A percentile compares a stretch with the other conserved stretches of the same genome.
phyloP scores from a whole-genome alignment of 1,284 basidiomycete species.

The Grifola frondosa region DNA sequence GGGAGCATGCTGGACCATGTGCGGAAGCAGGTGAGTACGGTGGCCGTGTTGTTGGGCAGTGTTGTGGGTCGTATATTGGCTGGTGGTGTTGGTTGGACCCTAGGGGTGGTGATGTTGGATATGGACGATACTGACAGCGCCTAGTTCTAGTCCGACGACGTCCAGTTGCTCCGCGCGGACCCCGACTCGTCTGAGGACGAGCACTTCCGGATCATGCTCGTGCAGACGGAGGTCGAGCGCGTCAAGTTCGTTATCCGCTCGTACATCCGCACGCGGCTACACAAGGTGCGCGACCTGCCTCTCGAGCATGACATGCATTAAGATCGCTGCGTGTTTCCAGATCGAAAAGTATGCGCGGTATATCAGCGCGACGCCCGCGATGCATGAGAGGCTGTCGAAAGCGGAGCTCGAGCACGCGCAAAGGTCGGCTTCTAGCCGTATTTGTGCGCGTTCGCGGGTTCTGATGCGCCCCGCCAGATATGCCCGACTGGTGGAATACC shows the following conservation, averaged over 20 bases:
- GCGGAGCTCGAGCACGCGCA: constrained; percentile 79
- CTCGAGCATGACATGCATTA: background rate
- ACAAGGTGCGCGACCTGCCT: constrained; percentile 76
- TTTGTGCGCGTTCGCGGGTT: background rate
- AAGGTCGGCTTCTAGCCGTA: constrained; percentile 42
- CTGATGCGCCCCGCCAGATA: constrained; percentile 50
- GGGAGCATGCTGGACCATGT: constrained; percentile 77
- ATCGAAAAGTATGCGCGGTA: constrained; percentile 84
- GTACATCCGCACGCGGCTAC: constrained; percentile 82
- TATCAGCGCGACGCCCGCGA: constrained; percentile 64
- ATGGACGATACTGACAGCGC: constrained; percentile 16
- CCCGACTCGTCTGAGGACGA: constrained; percentile 85
- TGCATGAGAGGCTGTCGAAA: constrained; percentile 73
- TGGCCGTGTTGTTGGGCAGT: background rate
- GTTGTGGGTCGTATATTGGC: background rate
- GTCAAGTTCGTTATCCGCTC: constrained; percentile 87
- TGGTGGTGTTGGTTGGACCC: too few relatives aligned
- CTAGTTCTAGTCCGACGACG: constrained; percentile 30
- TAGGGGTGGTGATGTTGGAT: background rate
- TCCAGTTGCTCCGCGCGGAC: constrained; percentile 72
- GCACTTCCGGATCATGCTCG: constrained; percentile 87
- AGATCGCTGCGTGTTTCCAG: constrained; percentile 38
- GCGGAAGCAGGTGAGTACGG: constrained; percentile 72
- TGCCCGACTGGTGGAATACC: constrained; percentile 68
- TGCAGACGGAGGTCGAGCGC: constrained; percentile 90